phyloP scores from a whole-genome alignment of 192 early-diverging fungal species.

The Entomortierella parvispora region DNA sequence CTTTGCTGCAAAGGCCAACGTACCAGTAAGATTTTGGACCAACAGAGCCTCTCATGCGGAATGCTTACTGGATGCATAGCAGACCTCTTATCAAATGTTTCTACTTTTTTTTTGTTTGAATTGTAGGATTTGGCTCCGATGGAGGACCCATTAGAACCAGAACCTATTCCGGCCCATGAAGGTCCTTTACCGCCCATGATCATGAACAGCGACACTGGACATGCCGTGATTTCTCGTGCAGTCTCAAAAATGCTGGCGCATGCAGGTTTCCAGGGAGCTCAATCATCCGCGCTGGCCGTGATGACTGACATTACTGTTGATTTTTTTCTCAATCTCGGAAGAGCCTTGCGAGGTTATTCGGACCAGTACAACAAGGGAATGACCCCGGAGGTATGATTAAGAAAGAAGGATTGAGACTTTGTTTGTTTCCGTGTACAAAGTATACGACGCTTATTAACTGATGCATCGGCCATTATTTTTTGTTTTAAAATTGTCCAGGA shows the following conservation, averaged over 20 bases:
- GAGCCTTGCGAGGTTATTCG: constrained; percentile 78
- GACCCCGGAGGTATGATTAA: constrained; percentile 71
- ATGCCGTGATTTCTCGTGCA: constrained; percentile 69
- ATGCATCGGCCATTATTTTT: background rate
- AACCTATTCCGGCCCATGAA: constrained; percentile 22
- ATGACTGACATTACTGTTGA: constrained; percentile 84
- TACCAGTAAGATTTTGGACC: constrained; percentile 48
- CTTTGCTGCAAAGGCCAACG: constrained; percentile 45
- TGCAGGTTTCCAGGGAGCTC: constrained; percentile 88
- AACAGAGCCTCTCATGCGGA: too few relatives aligned
- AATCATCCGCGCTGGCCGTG: constrained; percentile 69
- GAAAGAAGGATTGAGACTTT: too few relatives aligned
- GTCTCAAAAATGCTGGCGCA: constrained; percentile 80
- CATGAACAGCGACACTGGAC: constrained; percentile 66
- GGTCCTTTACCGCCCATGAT: constrained; percentile 57
- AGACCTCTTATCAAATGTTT: background rate
- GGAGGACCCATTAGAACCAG: constrained; percentile 36
- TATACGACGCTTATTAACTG: too few relatives aligned
- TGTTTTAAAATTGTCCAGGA: constrained; percentile 59
- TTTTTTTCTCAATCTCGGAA: constrained; percentile 86
- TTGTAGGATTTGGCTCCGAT: constrained; percentile 25
- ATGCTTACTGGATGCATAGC: background rate
- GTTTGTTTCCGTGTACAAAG: too few relatives aligned
- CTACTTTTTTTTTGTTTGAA: background rate
- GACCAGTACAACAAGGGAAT: constrained; percentile 80